Evolutionary conservation across 208 protist genomes (phyloP), one percentile per base, ranked within the genome.

Genomic region (Leishmania aethiopica): DNA sequence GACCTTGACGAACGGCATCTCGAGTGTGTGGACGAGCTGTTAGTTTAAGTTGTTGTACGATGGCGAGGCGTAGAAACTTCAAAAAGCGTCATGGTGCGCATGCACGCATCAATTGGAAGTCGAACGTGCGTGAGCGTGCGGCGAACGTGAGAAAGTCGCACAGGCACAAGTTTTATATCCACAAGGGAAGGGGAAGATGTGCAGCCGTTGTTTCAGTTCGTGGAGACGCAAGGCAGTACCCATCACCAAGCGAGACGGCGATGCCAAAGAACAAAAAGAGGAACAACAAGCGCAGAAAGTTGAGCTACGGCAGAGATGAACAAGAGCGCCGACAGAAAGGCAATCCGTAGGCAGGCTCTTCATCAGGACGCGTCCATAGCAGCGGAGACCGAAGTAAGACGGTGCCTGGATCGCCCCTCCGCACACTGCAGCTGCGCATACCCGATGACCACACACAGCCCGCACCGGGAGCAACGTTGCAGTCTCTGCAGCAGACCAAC

Each of bases 1-100:
- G 82, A 97, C 86, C 91, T 97, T 97, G 28, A 97, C 93, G 81
- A 97, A 97, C 82, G 93, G 90, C 93, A 97, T 97, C 67, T 78
- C 37, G 53, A 77, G 60, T 45, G 73, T 0, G 73, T 53, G 32
- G 35, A 28, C 32, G 73, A 25, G 87, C 99, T 1, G 13, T 64
- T 45, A 35, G 51, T n/a, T 60, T 60, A 22, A n/a, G 57, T 60
- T 4, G 7, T 11, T 60, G 57, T 11, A n/a, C 25, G 57, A 60
- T n/a, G 7, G 25, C 25, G 32, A 69, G 17, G 0, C 11, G 64
- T 60, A n/a, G 57, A 60, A 60, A 60, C 57, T 60, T n/a, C 25
- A 15, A 60, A 60, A n/a, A n/a, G 22, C 7, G 25, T n/a, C 4
- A n/a, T n/a, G 6, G 17, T 60, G 57, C 8, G 57, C 57, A 15